Evolutionary conservation across 139 green algal genomes (phyloP).

Genomic region (Coccomyxa sp.): DNA sequence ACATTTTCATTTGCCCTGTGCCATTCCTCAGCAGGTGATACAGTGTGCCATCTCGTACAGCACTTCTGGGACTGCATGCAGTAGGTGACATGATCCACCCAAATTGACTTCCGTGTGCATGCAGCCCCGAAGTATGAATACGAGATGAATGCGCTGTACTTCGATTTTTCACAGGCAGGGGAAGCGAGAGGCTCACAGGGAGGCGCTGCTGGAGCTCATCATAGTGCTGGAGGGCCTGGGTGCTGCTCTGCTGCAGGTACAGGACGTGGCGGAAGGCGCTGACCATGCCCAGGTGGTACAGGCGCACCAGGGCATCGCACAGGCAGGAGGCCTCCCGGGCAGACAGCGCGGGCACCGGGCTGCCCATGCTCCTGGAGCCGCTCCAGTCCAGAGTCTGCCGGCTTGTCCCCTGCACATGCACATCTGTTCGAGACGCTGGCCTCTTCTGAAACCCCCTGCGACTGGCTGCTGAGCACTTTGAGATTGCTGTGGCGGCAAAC

Average conservation of each 20-base stretch:
- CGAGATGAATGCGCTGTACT: too few relatives aligned
- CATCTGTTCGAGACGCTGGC: too few relatives aligned
- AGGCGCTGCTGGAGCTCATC: neutral
- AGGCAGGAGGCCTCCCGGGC: constrained; percentile 34
- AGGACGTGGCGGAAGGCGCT: constrained; percentile 24
- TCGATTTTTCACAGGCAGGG: too few relatives aligned
- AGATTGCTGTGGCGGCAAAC: too few relatives aligned
- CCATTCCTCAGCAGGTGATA: neutral
- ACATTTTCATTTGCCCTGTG: neutral
- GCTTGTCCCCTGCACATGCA: too few relatives aligned
- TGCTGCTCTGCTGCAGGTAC: constrained; percentile 24
- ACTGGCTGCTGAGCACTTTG: too few relatives aligned
- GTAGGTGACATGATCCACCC: too few relatives aligned
- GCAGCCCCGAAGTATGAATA: too few relatives aligned
- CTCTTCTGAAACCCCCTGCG: too few relatives aligned
- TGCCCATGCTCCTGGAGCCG: neutral
- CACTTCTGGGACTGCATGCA: too few relatives aligned
- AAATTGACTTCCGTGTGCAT: too few relatives aligned
- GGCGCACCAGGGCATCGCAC: constrained; percentile 54
- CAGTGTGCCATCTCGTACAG: too few relatives aligned
- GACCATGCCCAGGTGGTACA: constrained; percentile 69
- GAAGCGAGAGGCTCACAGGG: neutral
- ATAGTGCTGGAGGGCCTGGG: constrained; percentile 21
- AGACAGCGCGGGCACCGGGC: neutral
- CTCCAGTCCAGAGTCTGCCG: neutral